Percentiles rank a stretch among this genome's conserved stretches.
Evolutionary conservation across 495 filamentous ascomycete species (phyloP).

Genomic region (Tuber melanosporum): DNA sequence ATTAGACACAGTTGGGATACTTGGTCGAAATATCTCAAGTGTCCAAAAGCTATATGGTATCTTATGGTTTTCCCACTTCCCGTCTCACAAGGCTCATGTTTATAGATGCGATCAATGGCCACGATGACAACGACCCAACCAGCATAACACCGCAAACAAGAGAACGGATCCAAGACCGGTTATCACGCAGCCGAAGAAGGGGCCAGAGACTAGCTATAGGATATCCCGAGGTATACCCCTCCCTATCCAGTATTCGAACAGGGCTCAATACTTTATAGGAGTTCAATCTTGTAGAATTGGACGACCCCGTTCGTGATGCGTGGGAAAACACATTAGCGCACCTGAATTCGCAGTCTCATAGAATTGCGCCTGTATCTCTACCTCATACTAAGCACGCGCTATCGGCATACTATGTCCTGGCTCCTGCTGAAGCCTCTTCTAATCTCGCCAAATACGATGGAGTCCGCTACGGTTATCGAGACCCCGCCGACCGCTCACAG

Average conservation of each 20-base stretch:
- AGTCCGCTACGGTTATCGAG: slow-evolving; percentile 70
- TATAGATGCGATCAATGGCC: slow-evolving; percentile 46
- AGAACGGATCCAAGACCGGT: slow-evolving; percentile 28
- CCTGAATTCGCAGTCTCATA: slow-evolving; percentile 59
- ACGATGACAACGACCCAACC: slow-evolving; percentile 74
- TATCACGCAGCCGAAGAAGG: neutral
- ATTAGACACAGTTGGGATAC: slow-evolving; percentile 83
- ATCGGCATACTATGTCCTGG: slow-evolving; percentile 89
- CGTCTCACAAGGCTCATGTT: slow-evolving; percentile 7
- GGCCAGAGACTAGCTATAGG: neutral
- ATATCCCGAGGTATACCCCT: slow-evolving; percentile 42
- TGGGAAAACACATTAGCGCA: slow-evolving; percentile 58
- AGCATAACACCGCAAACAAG: slow-evolving; percentile 54
- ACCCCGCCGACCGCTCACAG: slow-evolving; percentile 35
- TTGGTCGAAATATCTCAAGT: slow-evolving; percentile 51
- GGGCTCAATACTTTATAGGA: slow-evolving; percentile 44
- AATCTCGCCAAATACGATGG: slow-evolving; percentile 98
- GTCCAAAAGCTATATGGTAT: slow-evolving; percentile 55
- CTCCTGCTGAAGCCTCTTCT: slow-evolving; percentile 89
- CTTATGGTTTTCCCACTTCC: slow-evolving; percentile 9
- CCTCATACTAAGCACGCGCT: slow-evolving; percentile 78
- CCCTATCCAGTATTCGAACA: slow-evolving; percentile 14
- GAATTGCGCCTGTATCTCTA: slow-evolving; percentile 67
- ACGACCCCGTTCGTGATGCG: slow-evolving; percentile 56
- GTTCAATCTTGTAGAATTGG: slow-evolving; percentile 82